Evolutionary conservation across 2,329 filamentous ascomycete species (phyloP).

Genomic region (Fusarium sulawesiense): DNA sequence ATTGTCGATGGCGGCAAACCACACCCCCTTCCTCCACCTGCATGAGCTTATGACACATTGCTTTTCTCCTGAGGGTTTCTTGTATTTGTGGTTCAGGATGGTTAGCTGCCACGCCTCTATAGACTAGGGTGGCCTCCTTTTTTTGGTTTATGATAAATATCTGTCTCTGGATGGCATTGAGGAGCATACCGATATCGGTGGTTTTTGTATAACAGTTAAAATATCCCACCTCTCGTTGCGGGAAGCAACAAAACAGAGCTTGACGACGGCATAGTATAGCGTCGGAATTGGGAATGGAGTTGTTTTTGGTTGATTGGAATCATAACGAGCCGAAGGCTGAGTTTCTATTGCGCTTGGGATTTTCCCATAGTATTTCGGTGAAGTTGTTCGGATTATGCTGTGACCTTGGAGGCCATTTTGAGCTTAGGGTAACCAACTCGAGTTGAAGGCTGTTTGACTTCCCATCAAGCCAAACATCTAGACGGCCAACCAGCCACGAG

Average conservation of each 20-base stretch:
- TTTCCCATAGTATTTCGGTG: too few species aligned
- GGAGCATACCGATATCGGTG: constrained; percentile 5
- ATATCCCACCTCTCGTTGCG: constrained; percentile 10
- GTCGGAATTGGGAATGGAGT: constrained; percentile 32
- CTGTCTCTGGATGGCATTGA: constrained; percentile 21
- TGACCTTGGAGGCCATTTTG: background rate
- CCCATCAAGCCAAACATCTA: background rate
- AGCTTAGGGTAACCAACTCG: background rate
- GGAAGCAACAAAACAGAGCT: constrained; percentile 7
- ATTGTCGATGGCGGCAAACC: constrained; percentile 71
- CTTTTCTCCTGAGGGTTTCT: constrained; percentile 19
- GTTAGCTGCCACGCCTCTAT: constrained; percentile 19
- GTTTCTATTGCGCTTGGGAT: background rate
- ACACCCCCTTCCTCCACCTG: constrained; percentile 17
- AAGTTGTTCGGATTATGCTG: background rate
- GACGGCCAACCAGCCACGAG: too few species aligned
- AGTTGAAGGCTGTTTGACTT: too few species aligned
- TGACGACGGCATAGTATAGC: constrained; percentile 19
- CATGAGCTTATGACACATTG: constrained; percentile 31
- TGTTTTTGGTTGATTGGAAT: constrained; percentile 22
- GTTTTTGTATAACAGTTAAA: constrained; percentile 36
- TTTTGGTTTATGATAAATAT: constrained; percentile 19
- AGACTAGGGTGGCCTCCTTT: constrained; percentile 18
- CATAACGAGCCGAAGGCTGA: constrained; percentile 1
- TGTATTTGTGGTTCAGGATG: constrained; percentile 30